These are phyloP conservation scores for Cicer arietinum DNA, from an alignment of 306 rosid genomes.

Conservation along the genomic window DNA sequence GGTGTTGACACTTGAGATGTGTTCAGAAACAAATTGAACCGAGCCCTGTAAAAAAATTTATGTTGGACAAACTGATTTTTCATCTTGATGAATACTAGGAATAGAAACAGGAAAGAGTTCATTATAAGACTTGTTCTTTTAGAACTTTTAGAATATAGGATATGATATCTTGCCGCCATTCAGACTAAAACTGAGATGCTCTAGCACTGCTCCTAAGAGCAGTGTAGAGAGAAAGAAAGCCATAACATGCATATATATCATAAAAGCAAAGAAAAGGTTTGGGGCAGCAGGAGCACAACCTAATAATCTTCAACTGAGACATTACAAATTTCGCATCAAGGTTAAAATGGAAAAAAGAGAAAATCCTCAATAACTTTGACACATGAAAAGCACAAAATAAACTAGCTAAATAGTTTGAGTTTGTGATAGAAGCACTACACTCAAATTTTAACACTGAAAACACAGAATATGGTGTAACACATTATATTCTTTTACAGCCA, in stretches of 20 bases:
- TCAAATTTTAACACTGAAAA: slow-evolving; percentile 15
- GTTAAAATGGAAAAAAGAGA: neutral
- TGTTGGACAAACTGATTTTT: slow-evolving; percentile 4
- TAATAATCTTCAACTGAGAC: neutral
- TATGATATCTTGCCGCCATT: neutral
- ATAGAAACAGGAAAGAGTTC: neutral
- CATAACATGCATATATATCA: neutral
- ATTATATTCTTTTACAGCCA: neutral
- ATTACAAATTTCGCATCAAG: neutral
- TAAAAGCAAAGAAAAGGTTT: neutral
- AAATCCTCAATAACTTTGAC: neutral
- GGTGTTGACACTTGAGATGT: slow-evolving; percentile 6
- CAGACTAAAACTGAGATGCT: neutral
- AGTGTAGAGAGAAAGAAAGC: neutral
- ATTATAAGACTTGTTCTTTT: neutral
- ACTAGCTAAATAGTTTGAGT: slow-evolving; percentile 1
- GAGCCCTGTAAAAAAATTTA: too few relatives aligned
- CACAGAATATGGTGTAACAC: neutral
- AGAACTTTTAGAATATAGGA: neutral
- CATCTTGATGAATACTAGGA: neutral
- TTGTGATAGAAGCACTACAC: neutral
- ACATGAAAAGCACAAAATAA: neutral
- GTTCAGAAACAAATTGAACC: too few relatives aligned
- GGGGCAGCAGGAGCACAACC: neutral
- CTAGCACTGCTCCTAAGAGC: neutral